phyloP scores from a whole-genome alignment of 83 land plant genomes.

The Larix sibirica region DNA sequence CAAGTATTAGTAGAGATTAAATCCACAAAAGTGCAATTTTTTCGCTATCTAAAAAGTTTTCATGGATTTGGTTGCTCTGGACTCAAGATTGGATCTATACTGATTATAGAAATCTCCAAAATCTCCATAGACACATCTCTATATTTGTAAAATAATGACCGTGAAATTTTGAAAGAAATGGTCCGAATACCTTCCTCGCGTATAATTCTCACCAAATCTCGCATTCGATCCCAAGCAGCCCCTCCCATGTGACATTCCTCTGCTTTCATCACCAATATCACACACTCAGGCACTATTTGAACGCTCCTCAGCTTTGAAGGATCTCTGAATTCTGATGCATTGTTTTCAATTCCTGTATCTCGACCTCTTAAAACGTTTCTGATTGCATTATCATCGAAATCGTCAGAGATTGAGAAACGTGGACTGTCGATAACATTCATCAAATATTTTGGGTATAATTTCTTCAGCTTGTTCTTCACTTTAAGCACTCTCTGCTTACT shows the following conservation, averaged over 20 bases:
- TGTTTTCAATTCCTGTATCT: slow-evolving; percentile 6
- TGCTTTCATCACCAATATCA: slow-evolving; percentile 20
- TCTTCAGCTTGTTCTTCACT: slow-evolving; percentile 8
- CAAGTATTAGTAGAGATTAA: no score
- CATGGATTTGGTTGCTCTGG: no score
- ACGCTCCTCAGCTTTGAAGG: not conserved
- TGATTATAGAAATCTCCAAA: no score
- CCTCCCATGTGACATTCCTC: not conserved
- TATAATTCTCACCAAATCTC: not conserved
- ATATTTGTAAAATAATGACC: not conserved
- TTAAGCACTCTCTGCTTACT: not conserved
- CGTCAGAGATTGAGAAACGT: not conserved
- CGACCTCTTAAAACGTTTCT: not conserved
- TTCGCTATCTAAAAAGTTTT: no score
- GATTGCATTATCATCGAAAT: slow-evolving; percentile 4
- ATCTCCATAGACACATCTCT: not conserved
- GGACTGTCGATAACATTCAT: slow-evolving; percentile 25
- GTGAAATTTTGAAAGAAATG: not conserved
- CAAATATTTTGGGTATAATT: not conserved
- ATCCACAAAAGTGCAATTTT: no score
- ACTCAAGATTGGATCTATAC: no score
- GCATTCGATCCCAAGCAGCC: slow-evolving; percentile 5
- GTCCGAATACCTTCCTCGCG: slow-evolving; percentile 19
- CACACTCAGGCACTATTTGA: slow-evolving; percentile 22
- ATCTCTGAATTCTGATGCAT: not conserved